A percentile compares a stretch with the other conserved stretches of the same genome.
Evolutionary conservation across 2,329 filamentous ascomycete species (phyloP).

Genomic region (Dactylella cylindrospora): DNA sequence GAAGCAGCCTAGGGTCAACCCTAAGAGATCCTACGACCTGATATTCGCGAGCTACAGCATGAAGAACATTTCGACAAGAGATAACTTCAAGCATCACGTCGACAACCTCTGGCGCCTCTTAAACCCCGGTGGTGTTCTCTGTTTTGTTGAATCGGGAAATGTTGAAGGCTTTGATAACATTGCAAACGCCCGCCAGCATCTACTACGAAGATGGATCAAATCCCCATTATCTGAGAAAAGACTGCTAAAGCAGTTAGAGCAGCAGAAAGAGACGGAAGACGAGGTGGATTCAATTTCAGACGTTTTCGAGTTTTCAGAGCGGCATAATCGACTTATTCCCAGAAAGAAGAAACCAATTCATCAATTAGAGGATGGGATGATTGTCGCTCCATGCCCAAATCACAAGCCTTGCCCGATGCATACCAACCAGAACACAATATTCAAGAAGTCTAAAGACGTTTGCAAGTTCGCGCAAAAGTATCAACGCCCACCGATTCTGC

Average conservation of each 20-base stretch:
- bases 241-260: slow-evolving; percentile 49
- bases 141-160: slow-evolving; percentile 87
- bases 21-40: slow-evolving; percentile 80
- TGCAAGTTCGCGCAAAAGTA: slow-evolving; percentile 91
- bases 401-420: slow-evolving; percentile 91
- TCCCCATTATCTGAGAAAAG: slow-evolving; percentile 56
- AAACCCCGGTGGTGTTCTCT: slow-evolving; percentile 79
- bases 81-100: slow-evolving; percentile 75
- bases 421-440: slow-evolving; percentile 63
- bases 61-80: slow-evolving; percentile 51
- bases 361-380: slow-evolving; percentile 57
- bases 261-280: slow-evolving; percentile 43
- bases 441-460: slow-evolving; percentile 81
- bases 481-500: slow-evolving; percentile 78
- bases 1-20: slow-evolving; percentile 61
- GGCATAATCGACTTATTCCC: slow-evolving; percentile 46
- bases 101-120: slow-evolving; percentile 88
- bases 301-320: slow-evolving; percentile 52
- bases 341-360: slow-evolving; percentile 55
- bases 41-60: slow-evolving; percentile 70
- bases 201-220: slow-evolving; percentile 74
- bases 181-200: slow-evolving; percentile 75
- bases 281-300: slow-evolving; percentile 50
- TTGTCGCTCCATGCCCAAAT: slow-evolving; percentile 80
- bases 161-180: slow-evolving; percentile 90